phyloP scores from a whole-genome alignment of 176 grass and related monocot species.

The Musa acuminata region DNA sequence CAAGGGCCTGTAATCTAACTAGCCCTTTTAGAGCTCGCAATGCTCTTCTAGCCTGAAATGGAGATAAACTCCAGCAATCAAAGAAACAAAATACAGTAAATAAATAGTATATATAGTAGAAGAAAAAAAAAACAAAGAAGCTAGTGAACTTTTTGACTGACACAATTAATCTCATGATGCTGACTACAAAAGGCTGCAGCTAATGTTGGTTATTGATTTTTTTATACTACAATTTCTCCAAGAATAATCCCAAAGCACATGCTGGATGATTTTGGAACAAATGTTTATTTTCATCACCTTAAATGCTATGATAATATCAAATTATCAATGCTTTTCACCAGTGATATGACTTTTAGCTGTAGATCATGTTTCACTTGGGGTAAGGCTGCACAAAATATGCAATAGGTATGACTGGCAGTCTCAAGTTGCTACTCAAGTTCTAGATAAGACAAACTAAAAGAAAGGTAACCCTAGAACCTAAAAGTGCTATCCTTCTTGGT shows the following conservation, averaged over 20 bases:
- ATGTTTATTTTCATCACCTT: not conserved
- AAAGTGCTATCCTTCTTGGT: no score
- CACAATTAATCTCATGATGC: no score
- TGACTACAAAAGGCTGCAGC: not conserved
- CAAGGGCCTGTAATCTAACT: conserved; percentile 92
- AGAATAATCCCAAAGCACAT: not conserved
- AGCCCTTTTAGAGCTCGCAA: conserved; percentile 78
- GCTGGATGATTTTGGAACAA: not conserved
- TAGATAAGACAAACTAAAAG: no score
- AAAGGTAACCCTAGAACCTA: no score
- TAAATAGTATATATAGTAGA: not conserved
- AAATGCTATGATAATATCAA: no score
- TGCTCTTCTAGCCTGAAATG: conserved; percentile 83
- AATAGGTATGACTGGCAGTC: no score
- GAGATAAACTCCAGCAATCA: conserved; percentile 4
- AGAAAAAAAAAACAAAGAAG: not conserved
- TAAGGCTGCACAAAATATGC: no score
- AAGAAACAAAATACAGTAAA: not conserved
- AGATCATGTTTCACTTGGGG: no score
- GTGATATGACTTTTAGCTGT: no score
- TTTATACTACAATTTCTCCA: not conserved
- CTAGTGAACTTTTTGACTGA: not conserved
- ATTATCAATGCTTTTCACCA: no score
- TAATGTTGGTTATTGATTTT: not conserved
- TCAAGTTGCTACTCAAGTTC: no score